Percentiles rank a stretch among this genome's conserved stretches.
Evolutionary conservation across 306 rosid species (phyloP).

Genomic region (Ziziphus jujuba): DNA sequence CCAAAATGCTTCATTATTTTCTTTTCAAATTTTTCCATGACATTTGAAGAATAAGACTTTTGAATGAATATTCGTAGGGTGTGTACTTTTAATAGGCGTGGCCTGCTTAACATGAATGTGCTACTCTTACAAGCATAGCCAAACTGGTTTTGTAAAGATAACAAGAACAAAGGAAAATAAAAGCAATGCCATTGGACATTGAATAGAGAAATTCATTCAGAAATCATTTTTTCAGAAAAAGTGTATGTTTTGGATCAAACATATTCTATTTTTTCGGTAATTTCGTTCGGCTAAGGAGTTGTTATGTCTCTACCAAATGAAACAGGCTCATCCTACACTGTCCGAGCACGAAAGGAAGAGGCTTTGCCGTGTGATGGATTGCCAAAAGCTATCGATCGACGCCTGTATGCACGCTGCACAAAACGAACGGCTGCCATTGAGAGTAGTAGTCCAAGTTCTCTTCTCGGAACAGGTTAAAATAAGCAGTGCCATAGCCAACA

Average conservation of each 20-base stretch:
- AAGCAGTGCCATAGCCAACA: slow-evolving; percentile 73
- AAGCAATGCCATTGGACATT: too few relatives aligned
- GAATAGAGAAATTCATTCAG: too few relatives aligned
- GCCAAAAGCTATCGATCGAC: slow-evolving; percentile 95
- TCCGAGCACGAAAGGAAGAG: slow-evolving; percentile 96
- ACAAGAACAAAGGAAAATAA: too few relatives aligned
- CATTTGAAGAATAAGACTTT: too few relatives aligned
- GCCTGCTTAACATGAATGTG: too few relatives aligned
- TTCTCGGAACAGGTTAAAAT: slow-evolving; percentile 93
- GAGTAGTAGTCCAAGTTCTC: slow-evolving; percentile 94
- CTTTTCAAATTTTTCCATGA: too few relatives aligned
- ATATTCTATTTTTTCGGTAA: neutral
- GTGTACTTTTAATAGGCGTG: too few relatives aligned
- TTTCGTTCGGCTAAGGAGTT: slow-evolving; percentile 9
- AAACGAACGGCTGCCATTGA: slow-evolving; percentile 91
- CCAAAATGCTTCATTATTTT: too few relatives aligned
- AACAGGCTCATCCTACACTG: slow-evolving; percentile 91
- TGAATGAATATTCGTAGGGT: too few relatives aligned
- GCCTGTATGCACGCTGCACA: slow-evolving; percentile 99
- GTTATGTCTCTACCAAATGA: slow-evolving; percentile 10
- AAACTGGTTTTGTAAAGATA: neutral
- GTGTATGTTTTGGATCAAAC: neutral
- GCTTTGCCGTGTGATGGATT: slow-evolving; percentile 94
- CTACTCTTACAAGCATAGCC: neutral
- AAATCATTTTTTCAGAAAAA: too few relatives aligned